Evolutionary conservation across 805 yeast species (phyloP).

Genomic region (Schizosaccharomyces cryophilus): DNA sequence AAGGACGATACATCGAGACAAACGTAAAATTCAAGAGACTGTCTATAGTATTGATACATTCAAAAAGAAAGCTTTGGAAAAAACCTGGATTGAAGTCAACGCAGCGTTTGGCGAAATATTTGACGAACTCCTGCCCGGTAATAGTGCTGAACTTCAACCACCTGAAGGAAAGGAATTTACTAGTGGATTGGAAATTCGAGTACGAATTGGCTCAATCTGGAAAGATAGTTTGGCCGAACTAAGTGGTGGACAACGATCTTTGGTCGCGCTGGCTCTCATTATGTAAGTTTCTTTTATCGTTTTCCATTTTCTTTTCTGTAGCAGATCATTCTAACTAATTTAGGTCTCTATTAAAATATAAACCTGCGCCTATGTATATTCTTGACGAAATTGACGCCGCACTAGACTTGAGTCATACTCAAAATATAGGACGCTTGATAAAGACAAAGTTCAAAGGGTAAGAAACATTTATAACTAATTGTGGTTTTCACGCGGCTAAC

Average conservation of each 20-base stretch:
- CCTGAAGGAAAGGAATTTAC: conserved; percentile 62
- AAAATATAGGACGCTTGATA: conserved; percentile 86
- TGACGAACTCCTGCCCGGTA: conserved; percentile 65
- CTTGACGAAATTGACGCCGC: conserved; percentile 98
- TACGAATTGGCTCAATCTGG: conserved; percentile 80
- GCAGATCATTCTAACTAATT: conserved; percentile 12
- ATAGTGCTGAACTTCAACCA: conserved; percentile 72
- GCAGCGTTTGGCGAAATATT: conserved; percentile 77
- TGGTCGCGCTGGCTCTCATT: conserved; percentile 1
- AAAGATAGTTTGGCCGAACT: conserved; percentile 83
- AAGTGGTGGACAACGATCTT: conserved; percentile 74
- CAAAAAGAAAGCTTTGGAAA: conserved; percentile 55
- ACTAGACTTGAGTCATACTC: conserved; percentile 85
- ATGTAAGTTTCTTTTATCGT: neutral
- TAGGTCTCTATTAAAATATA: conserved; percentile 61
- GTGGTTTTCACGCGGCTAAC: neutral
- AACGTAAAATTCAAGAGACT: conserved; percentile 70
- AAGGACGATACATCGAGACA: conserved; percentile 67
- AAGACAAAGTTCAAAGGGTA: conserved; percentile 74
- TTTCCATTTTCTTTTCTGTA: too few relatives aligned
- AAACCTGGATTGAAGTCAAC: conserved; percentile 71
- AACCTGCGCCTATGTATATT: conserved; percentile 97
- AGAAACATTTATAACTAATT: neutral
- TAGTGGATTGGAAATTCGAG: conserved; percentile 73
- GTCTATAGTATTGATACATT: conserved; percentile 61